Conservation (phyloP, 176 grass and related monocot species). For the maize (Zea mays) region DNA sequence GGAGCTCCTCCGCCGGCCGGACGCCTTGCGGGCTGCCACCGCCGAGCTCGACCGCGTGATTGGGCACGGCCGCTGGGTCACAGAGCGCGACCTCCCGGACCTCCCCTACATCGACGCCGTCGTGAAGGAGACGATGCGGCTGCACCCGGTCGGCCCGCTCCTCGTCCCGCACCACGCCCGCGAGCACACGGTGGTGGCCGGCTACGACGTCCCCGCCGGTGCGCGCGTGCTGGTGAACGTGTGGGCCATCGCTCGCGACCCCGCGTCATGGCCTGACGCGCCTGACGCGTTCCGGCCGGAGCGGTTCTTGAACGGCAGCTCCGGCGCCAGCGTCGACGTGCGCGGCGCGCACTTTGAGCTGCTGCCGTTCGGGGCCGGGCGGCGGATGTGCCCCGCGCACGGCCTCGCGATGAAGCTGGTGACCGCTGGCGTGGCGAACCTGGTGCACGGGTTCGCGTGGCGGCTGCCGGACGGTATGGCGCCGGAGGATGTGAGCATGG, state of each 20-base stretch:
- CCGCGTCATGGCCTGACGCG: slow-evolving; percentile 49
- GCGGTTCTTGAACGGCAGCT: slow-evolving; percentile 35
- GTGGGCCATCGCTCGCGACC: slow-evolving; percentile 64
- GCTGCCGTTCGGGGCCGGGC: slow-evolving; percentile 61
- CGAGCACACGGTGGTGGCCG: slow-evolving; percentile 39
- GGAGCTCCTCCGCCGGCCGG: slow-evolving; percentile 53
- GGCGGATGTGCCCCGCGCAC: slow-evolving; percentile 62
- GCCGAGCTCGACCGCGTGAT: slow-evolving; percentile 60
- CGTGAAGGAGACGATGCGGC: slow-evolving; percentile 62
- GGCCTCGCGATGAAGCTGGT: slow-evolving; percentile 59
- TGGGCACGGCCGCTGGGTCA: slow-evolving; percentile 35
- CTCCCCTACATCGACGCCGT: slow-evolving; percentile 74
- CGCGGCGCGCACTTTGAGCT: slow-evolving; percentile 60
- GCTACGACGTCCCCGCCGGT: slow-evolving; percentile 58
- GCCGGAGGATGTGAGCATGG: slow-evolving; percentile 45
- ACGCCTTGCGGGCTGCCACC: slow-evolving; percentile 25
- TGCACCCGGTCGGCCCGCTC: slow-evolving; percentile 60
- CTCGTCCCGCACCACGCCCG: slow-evolving; percentile 56
- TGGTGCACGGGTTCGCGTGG: slow-evolving; percentile 61
- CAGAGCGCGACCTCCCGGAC: slow-evolving; percentile 43
- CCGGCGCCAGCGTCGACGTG: slow-evolving; percentile 35
- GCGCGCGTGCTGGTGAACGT: slow-evolving; percentile 59
- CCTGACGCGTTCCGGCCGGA: slow-evolving; percentile 55
- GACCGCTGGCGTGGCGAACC: slow-evolving; percentile 42
- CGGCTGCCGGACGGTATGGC: slow-evolving; percentile 44